These are phyloP conservation scores for Pythium vanterpoolii DNA, from an alignment of 352 stramenopile genomes.

Conservation along the genomic window DNA sequence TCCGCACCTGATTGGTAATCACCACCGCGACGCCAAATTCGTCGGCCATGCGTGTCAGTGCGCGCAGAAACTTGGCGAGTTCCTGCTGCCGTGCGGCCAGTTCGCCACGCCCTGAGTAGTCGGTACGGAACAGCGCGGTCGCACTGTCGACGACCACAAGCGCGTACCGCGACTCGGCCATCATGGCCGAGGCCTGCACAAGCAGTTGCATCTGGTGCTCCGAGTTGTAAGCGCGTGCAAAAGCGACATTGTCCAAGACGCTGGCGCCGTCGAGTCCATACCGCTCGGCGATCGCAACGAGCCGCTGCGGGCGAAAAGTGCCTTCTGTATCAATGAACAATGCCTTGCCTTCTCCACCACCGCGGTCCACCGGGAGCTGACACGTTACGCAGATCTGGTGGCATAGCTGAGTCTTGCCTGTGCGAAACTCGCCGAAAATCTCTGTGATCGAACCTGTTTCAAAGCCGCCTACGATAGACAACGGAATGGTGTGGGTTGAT, in stretches of 20 bases:
- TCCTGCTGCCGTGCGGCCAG: constrained; percentile 93
- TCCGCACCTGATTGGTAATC: constrained; percentile 83
- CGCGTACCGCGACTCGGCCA: constrained; percentile 95
- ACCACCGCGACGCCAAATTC: constrained; percentile 98
- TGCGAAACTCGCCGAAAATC: constrained; percentile 99
- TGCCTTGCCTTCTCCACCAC: constrained; percentile 96
- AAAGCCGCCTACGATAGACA: constrained; percentile 82
- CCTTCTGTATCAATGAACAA: constrained; percentile 99
- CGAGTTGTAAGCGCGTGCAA: constrained; percentile 98
- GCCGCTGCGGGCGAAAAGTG: constrained; percentile 95
- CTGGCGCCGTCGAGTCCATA: constrained; percentile 96
- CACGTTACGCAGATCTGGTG: constrained; percentile 99
- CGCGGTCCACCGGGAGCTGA: constrained; percentile 96
- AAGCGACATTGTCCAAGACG: constrained; percentile 99
- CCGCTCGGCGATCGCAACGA: constrained; percentile 97
- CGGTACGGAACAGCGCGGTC: constrained; percentile 97
- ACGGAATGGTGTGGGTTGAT: not conserved
- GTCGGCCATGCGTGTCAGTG: constrained; percentile 96
- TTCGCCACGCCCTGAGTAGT: constrained; percentile 98
- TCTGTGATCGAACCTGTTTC: constrained; percentile 98
- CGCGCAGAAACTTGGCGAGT: constrained; percentile 93
- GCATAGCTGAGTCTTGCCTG: constrained; percentile 99
- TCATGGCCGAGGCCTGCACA: constrained; percentile 97
- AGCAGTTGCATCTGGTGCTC: constrained; percentile 99
- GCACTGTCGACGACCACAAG: constrained; percentile 98